Percentiles rank a stretch among this genome's conserved stretches.
These are phyloP conservation scores for Atkinsonella hypoxylon DNA, from an alignment of 2,329 filamentous ascomycete genomes.

Conservation along the genomic window DNA sequence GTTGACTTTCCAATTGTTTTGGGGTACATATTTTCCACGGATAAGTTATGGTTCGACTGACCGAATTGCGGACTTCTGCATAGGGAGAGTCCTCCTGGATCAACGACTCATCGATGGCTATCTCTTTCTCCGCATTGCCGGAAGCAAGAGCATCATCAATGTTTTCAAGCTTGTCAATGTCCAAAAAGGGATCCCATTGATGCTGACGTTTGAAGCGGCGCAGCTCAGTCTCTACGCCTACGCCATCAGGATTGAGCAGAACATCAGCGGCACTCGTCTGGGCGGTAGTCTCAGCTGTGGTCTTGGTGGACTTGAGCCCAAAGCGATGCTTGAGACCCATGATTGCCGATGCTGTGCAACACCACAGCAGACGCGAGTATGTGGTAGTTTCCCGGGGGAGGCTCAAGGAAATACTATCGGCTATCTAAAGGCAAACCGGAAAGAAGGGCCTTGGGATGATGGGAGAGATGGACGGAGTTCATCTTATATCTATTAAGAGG, in stretches of 20 bases:
- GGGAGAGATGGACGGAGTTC: not conserved
- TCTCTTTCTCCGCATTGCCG: conserved; percentile 32
- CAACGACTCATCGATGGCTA: conserved; percentile 31
- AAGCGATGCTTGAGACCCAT: conserved; percentile 14
- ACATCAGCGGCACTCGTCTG: conserved; percentile 11
- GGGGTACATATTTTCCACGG: no score
- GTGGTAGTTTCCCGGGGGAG: not conserved
- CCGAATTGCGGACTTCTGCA: conserved; percentile 16
- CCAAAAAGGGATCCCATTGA: conserved; percentile 45
- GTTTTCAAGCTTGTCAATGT: conserved; percentile 37
- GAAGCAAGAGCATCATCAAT: conserved; percentile 34
- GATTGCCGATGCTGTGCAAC: conserved; percentile 2
- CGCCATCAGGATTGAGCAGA: conserved; percentile 9
- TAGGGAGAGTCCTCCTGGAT: conserved; percentile 39
- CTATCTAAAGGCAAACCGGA: not conserved
- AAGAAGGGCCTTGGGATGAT: not conserved
- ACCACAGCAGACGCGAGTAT: not conserved
- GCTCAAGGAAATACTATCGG: not conserved
- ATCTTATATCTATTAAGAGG: conserved; percentile 4
- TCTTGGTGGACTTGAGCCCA: conserved; percentile 9
- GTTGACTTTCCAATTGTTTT: no score
- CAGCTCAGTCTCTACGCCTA: conserved; percentile 17
- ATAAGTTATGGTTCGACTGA: conserved; percentile 4
- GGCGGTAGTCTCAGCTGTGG: conserved; percentile 7
- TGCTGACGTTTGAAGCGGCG: conserved; percentile 37